Base-by-base conservation (phyloP, 345 rosid species). In the Bretschneidera sinensis region DNA sequence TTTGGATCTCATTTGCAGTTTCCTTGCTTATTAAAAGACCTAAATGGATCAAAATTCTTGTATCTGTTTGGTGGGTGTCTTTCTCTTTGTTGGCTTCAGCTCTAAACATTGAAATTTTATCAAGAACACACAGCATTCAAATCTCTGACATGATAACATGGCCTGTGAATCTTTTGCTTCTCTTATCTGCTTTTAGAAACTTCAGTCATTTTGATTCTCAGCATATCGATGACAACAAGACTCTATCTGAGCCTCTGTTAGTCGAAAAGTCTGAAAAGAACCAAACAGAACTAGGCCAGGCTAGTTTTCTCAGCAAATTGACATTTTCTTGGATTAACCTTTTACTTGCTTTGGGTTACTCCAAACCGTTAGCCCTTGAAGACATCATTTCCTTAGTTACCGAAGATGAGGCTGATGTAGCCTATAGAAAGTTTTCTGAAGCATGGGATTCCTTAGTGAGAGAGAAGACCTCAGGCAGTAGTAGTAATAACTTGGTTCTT, bases 281-380 rank as follows among this genome's bases (percentile, higher is more conserved):
- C 48, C 45, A 15, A 51, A 67, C 76, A 17, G 67, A 51, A 47
- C 60, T 85, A 22, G 73, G 79, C 51, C 72, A 66, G 22, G 82
- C 81, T 54, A 63, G 76, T 21, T 82, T 82, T 57, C 53, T 84
- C 63, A 79, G 88, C 68, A 62, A 63, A 58, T 43, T 84, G 54
- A 56, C 78, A 6, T 86, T 89, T 64, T 79, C 91, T 47, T 89
- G 92, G 91, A 76, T 86, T 43, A 84, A 79, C 70, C 75, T 83
- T 45, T 75, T 89, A 49, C 83, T 84, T 61, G 60, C 78, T 0
- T 59, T 75, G 58, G 96, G 92, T n/a, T 79, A 66, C 77, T 71
- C 64, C 9, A 89, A 73, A 63, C 86, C 85, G 47, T 74, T 89
- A 33, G 61, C 64, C 10, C 60, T 68, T 13, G 83, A 89, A 48